phyloP scores from a whole-genome alignment of 495 filamentous ascomycete genomes.

The Lichina pygmaea region DNA sequence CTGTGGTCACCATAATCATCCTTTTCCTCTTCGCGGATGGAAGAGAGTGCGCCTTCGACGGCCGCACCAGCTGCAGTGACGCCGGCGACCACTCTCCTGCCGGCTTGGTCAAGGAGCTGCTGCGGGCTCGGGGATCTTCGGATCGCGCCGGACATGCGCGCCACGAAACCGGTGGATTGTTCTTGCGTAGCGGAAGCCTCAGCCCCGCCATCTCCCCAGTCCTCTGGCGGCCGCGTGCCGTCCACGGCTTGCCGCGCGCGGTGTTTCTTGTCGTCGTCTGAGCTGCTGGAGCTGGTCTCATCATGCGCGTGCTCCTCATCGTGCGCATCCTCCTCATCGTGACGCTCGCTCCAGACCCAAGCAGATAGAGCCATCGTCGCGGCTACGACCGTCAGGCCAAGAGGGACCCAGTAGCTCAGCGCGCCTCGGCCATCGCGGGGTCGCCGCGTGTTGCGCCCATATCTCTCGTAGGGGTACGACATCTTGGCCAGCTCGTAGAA shows the following conservation, averaged over 20 bases:
- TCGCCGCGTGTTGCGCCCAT: slow-evolving; percentile 26
- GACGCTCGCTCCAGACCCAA: slow-evolving; percentile 81
- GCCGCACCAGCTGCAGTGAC: slow-evolving; percentile 62
- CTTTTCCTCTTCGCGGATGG: slow-evolving; percentile 63
- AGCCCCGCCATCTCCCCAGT: slow-evolving; percentile 9
- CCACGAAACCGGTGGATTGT: slow-evolving; percentile 27
- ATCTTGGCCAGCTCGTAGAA: slow-evolving; percentile 6
- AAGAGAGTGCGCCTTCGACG: slow-evolving; percentile 50
- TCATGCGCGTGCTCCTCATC: no score
- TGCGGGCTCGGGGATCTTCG: slow-evolving; percentile 73
- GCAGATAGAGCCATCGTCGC: slow-evolving; percentile 63
- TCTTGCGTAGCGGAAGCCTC: slow-evolving; percentile 18
- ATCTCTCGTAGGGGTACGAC: slow-evolving; percentile 40
- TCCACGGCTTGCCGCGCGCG: slow-evolving; percentile 17
- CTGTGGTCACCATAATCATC: slow-evolving; percentile 58
- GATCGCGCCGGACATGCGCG: slow-evolving; percentile 57
- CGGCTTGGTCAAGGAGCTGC: slow-evolving; percentile 57
- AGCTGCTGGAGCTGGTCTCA: slow-evolving; percentile 7
- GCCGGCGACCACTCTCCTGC: slow-evolving; percentile 47
- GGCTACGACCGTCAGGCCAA: slow-evolving; percentile 59
- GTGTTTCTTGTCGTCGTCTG: slow-evolving; percentile 23
- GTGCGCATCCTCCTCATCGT: slow-evolving; percentile 29
- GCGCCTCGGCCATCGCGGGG: slow-evolving; percentile 34
- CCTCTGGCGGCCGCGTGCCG: slow-evolving; percentile 3
- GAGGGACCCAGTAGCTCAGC: slow-evolving; percentile 62